Evolutionary conservation across 768 basidiomycete species (phyloP).

Genomic region (Mycena epipterygia): DNA sequence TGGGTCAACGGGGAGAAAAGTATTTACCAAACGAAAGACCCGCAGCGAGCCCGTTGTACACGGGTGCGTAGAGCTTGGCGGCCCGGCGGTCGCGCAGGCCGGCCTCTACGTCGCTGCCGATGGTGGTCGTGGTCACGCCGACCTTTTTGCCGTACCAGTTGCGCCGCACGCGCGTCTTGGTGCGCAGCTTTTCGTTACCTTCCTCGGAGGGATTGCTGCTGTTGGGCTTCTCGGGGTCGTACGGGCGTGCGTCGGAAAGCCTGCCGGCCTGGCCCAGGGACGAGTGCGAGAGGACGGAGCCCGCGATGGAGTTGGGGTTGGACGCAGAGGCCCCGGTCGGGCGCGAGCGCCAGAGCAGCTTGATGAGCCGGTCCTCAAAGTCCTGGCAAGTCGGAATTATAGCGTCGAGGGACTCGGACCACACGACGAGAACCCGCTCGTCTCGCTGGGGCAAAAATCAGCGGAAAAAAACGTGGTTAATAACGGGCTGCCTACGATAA

Average conservation of each 20-base stretch:
- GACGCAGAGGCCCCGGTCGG: conserved; percentile 50
- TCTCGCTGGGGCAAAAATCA: conserved; percentile 64
- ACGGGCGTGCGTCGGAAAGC: conserved; percentile 31
- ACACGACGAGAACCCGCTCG: conserved; percentile 87
- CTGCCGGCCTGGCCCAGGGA: conserved; percentile 35
- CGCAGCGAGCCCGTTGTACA: conserved; percentile 75
- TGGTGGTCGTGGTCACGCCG: conserved; percentile 47
- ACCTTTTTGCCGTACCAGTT: conserved; percentile 76
- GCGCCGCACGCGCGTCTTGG: conserved; percentile 52
- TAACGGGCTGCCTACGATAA: conserved; percentile 70
- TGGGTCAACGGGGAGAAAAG: conserved; percentile 49
- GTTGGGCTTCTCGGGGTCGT: conserved; percentile 49
- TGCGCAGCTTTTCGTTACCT: conserved; percentile 24
- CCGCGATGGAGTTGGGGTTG: conserved; percentile 38
- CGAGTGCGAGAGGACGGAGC: conserved; percentile 44
- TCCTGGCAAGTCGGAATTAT: conserved; percentile 82
- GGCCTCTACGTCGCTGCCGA: conserved; percentile 46
- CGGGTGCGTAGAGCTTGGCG: conserved; percentile 68
- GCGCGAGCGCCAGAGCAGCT: conserved; percentile 79
- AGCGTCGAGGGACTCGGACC: conserved; percentile 84
- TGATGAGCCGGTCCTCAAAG: conserved; percentile 84
- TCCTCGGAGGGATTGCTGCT: neutral
- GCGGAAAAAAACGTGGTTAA: neutral
- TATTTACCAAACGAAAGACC: conserved; percentile 67
- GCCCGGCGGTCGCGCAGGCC: conserved; percentile 40